These are phyloP conservation scores for Meredithiella fracta DNA, from an alignment of 2,329 filamentous ascomycete genomes.

Conservation along the genomic window DNA sequence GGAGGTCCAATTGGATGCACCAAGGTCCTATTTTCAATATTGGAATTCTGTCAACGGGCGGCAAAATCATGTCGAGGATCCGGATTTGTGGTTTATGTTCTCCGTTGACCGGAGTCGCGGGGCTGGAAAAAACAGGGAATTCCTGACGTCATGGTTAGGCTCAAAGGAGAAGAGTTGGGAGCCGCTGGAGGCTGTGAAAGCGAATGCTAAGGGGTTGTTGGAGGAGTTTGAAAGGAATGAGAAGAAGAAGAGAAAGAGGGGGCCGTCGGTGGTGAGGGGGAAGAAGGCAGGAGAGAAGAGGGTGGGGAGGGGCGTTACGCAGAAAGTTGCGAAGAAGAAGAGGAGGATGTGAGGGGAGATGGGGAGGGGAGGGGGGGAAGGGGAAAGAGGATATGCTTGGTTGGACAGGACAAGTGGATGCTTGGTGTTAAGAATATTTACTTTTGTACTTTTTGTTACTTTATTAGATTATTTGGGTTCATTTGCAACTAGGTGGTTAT, in stretches of 20 bases:
- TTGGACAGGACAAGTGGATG: not conserved
- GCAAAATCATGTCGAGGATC: conserved; percentile 10
- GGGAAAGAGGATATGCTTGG: not conserved
- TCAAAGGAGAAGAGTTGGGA: conserved; percentile 13
- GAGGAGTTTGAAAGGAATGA: conserved; percentile 5
- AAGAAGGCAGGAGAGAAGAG: not conserved
- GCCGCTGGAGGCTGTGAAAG: conserved; percentile 4
- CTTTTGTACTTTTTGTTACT: too few relatives aligned
- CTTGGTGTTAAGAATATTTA: too few relatives aligned
- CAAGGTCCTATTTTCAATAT: conserved; percentile 10
- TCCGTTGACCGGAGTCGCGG: conserved; percentile 6
- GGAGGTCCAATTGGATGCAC: conserved; percentile 9
- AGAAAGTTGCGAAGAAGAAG: not conserved
- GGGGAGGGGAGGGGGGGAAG: not conserved
- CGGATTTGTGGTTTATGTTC: conserved; percentile 14
- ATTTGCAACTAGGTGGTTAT: too few relatives aligned
- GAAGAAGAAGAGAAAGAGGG: not conserved
- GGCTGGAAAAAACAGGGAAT: not conserved
- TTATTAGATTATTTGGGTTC: too few relatives aligned
- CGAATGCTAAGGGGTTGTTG: conserved; percentile 3
- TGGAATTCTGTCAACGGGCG: conserved; percentile 11
- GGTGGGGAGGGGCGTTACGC: not conserved
- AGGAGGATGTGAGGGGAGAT: not conserved
- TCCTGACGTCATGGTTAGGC: conserved; percentile 11
- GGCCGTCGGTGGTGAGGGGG: not conserved